Evolutionary conservation across 495 filamentous ascomycete species (phyloP), one percentile per base, ranked within the genome.

Genomic region (Glutinoglossum americanum): DNA sequence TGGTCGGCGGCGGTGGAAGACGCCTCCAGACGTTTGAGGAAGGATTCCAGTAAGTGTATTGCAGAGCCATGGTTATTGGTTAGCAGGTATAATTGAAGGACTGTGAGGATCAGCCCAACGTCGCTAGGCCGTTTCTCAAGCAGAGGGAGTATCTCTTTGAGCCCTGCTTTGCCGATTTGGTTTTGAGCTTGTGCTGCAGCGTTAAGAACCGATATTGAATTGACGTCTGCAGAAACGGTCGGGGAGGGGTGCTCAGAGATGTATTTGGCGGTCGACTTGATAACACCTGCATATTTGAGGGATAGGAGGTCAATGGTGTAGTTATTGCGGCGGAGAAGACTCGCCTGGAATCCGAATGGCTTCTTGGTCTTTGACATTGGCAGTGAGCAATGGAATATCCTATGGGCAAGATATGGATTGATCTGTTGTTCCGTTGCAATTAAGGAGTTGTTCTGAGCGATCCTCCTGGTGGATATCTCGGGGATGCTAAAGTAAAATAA

Each of bases 371-470:
- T 75, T 15, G 74, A 74, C 8, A 81, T 65, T 30, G 73, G 70
- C 1, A 78, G 77, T 15, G 76, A 70, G 1, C 74, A 73, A 56
- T 84, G 72, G 55, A 84, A 74, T 15, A 82, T 62, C 27, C 87
- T 78, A 63, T 89, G 83, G 13, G 82, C 74, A 44, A 86, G 67
- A 68, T 80, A 95, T 7, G 89, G 89, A 65, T 99, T 97, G 48
- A 70, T 71, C 35, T 73, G 63, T 7, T 70, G 69, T 10, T 73
- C 70, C 11, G 77, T 73, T 17, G 81, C 72, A 21, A 83, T 74
- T 6, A 88, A 68, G 35, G 76, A 69, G 68, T 96, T 97, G 60
- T 87, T 85, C 49, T 84, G 79, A 54, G 85, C 86, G 62, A 97
- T 79, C 54, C 76, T 75, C 66, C 76, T 78, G 8, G 87, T 87